Base-by-base conservation (phyloP, 2,329 filamentous ascomycete genomes). In the Elsinoe perseae region DNA sequence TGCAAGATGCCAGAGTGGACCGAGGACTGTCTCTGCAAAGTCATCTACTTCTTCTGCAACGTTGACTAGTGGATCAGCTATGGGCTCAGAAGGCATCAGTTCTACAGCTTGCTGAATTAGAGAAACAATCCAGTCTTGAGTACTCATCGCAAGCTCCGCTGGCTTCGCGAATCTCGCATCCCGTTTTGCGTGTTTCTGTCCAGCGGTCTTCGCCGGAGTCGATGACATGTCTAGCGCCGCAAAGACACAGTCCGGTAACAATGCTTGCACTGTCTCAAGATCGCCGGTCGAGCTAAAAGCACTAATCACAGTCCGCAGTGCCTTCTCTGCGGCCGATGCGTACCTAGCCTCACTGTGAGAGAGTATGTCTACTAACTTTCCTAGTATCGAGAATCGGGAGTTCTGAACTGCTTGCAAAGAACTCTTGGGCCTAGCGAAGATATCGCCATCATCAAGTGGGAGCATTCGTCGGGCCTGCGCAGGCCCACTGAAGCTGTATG, bases 1-100 rank as follows among this genome's bases (percentile, higher is more conserved):
- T 14, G 90, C 83, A 40, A 95, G 75, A 69, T 98, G 95, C 2
- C 95, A 75, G 54, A 97, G 80, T 61, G 88, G 95, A 5, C 57
- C 55, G 14, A 61, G 40, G 9, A 61, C 43, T 14, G 56, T 43
- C 25, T 43, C 30, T 9, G 59, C 53, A 8, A 56, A 43, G 8
- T 23, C 40, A 2, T 25, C 25, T 30, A 56, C 57, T 14, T 20
- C 20, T 2, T 20, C n/a, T 12, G 59, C 40, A 10, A 58, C 28
- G 1, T 40, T 30, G 2, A 34, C 48, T 21, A 97, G 71, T 2
- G 85, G 80, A 9, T 80, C 80, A 38, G 96, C 75, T 2, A 95
- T 75, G 12, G 85, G 80, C 30, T 52, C 48, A 8, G 48, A 18
- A 7, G 25, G 25, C 25, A 25, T 25, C 14, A 20, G 18, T 12